These are phyloP conservation scores for Fusarium sp. DNA, from an alignment of 2,329 filamentous ascomycete species.

Conservation along the genomic window DNA sequence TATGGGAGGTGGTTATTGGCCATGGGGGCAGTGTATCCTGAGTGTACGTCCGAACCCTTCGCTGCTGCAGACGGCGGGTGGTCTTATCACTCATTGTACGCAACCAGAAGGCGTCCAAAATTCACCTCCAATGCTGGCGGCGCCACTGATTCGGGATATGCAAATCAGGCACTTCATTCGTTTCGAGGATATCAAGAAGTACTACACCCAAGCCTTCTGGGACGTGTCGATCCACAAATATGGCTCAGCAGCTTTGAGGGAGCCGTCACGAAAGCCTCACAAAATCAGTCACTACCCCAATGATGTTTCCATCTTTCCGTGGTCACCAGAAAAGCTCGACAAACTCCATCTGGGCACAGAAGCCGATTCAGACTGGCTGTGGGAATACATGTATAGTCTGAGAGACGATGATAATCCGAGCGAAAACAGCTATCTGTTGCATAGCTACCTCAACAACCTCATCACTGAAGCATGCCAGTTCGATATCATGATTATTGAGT, in stretches of 20 bases:
- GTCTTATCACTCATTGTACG: constrained; percentile 14
- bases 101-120: constrained; percentile 5
- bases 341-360: constrained; percentile 2
- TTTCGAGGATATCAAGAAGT: constrained; percentile 26
- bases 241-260: constrained; percentile 43
- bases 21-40: constrained; percentile 11
- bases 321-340: neutral
- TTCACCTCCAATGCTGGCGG: neutral
- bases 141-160: constrained; percentile 9
- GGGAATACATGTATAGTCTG: constrained; percentile 2
- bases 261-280: constrained; percentile 30
- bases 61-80: constrained; percentile 33
- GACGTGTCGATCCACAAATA: constrained; percentile 41
- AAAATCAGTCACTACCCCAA: constrained; percentile 39
- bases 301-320: neutral
- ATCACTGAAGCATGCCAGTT: constrained; percentile 37
- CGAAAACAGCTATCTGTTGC: constrained; percentile 12
- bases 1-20: constrained; percentile 42
- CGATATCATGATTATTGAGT: constrained; percentile 28
- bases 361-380: constrained; percentile 15
- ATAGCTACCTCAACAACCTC: constrained; percentile 37
- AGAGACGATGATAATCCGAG: too few species aligned
- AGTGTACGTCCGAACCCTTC: neutral
- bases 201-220: constrained; percentile 50
- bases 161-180: constrained; percentile 28